Base-by-base conservation (phyloP, 2,329 filamentous ascomycete species). In the Drechslerella dactyloides region DNA sequence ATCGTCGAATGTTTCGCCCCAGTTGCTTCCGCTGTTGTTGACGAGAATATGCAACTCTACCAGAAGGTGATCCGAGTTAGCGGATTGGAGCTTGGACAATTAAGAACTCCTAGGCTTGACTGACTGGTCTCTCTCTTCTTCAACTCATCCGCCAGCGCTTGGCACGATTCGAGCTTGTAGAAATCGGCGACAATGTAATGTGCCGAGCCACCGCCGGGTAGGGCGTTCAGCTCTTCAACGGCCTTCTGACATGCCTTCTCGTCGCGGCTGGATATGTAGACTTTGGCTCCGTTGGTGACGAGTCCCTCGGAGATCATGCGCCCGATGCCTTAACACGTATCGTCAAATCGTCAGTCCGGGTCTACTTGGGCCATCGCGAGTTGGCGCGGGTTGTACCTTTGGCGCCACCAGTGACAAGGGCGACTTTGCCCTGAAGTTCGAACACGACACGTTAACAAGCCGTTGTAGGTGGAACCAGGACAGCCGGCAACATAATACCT, bases 211-310 rank as follows among this genome's bases (percentile, higher is more conserved):
- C 81, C 78, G 37, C 82, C 79, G 77, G 74, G 69, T 23, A 85
- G 81, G 74, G 82, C 80, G 74, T 84, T 85, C 63, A 87, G 79
- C 51, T 85, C 85, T 1, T 85, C 84, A 33, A 81, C 84, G 17
- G 87, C 85, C 53, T 88, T 82, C 76, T 83, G 81, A 79, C 86
- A 87, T 24, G 82, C 81, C 48, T 85, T 86, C 15, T 85, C 86
- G 33, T 89, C 87, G 23, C 86, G 83, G 4, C 86, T 88, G 4
- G 86, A 86, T 73, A 91, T 87, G 81, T 90, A 90, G 4, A 90
- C 88, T 73, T 85, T 88, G 66, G 85, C 84, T 64, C 86, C 86
- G 79, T 87, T 88, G 64, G 81, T 78, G n/a, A 88, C 82, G 79
- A 87, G 89, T 65, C 86, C 87, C 64, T 86, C 82, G 33, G 85